Conservation (phyloP, 1,139 yeast genomes). For the Geotrichum aggregatum region DNA sequence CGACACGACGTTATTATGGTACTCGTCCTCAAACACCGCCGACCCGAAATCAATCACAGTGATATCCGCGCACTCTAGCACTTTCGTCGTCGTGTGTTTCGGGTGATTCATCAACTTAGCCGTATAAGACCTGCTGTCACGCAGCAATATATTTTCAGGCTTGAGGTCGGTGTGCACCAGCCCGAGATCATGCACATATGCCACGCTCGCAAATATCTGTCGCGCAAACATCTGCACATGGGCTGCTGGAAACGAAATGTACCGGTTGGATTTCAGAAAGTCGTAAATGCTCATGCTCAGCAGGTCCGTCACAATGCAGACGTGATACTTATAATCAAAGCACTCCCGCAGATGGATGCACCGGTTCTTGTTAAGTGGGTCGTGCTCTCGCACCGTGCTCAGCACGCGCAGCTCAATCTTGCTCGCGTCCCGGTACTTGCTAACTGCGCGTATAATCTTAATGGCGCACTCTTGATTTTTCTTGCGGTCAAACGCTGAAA, state of each 20-base stretch:
- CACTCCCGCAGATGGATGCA: conserved; percentile 78
- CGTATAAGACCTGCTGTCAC: conserved; percentile 28
- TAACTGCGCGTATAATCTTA: conserved; percentile 64
- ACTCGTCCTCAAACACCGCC: conserved; percentile 90
- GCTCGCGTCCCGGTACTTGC: conserved; percentile 46
- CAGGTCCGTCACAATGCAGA: conserved; percentile 87
- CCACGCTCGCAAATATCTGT: conserved; percentile 80
- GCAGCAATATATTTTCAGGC: conserved; percentile 86
- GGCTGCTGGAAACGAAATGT: conserved; percentile 67
- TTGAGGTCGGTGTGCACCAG: conserved; percentile 91
- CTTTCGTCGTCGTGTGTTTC: conserved; percentile 13
- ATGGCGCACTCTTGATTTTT: conserved; percentile 73
- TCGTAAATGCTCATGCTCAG: conserved; percentile 83
- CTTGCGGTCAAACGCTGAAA: conserved; percentile 47
- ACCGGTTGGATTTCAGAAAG: conserved; percentile 68
- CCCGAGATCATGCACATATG: conserved; percentile 82
- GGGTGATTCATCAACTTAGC: conserved; percentile 19
- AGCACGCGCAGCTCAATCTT: conserved; percentile 61
- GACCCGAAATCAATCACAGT: conserved; percentile 94
- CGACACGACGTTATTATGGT: conserved; percentile 86
- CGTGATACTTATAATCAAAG: conserved; percentile 89
- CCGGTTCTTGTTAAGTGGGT: conserved; percentile 54
- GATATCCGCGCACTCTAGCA: conserved; percentile 67
- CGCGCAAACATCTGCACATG: conserved; percentile 88
- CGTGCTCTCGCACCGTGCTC: conserved; percentile 68